Evolutionary conservation across 1,139 yeast genomes (phyloP).

Genomic region (Debaryomyces sp.): DNA sequence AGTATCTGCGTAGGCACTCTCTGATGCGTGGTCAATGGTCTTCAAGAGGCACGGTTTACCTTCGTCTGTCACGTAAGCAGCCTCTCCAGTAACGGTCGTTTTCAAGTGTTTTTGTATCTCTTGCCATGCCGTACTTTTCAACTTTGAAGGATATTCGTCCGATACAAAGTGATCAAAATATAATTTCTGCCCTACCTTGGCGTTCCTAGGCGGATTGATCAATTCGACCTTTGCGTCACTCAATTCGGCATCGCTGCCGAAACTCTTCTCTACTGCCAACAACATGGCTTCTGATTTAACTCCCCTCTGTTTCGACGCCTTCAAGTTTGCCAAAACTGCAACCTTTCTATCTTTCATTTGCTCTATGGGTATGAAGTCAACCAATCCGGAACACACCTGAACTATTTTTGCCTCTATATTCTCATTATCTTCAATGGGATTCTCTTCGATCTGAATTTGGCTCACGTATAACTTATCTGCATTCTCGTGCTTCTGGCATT

Average conservation of each 20-base stretch:
- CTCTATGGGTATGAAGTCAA: constrained; percentile 74
- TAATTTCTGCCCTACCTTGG: constrained; percentile 33
- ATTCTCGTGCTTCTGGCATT: constrained; percentile 48
- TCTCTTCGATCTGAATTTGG: constrained; percentile 33
- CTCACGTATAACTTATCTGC: constrained; percentile 61
- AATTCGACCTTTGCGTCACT: constrained; percentile 29
- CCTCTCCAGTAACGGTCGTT: constrained; percentile 16
- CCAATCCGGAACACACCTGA: constrained; percentile 68
- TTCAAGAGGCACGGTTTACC: constrained; percentile 11
- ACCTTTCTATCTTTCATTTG: constrained; percentile 83
- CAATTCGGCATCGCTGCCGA: constrained; percentile 6
- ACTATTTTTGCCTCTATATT: constrained; percentile 18
- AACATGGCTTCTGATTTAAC: constrained; percentile 60
- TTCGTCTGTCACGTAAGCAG: constrained; percentile 15
- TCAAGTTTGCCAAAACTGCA: constrained; percentile 83
- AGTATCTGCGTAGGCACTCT: constrained; percentile 9
- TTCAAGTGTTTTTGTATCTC: constrained; percentile 29
- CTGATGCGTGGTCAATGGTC: background rate
- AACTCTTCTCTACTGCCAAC: constrained; percentile 45
- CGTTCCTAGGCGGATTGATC: constrained; percentile 37
- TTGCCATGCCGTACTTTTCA: constrained; percentile 41
- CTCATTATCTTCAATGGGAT: constrained; percentile 8
- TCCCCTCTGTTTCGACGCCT: constrained; percentile 89
- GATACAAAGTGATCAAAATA: constrained; percentile 26
- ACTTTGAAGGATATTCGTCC: constrained; percentile 22